These are phyloP conservation scores for Lojkania enalia DNA, from an alignment of 2,329 filamentous ascomycete species.

Conservation along the genomic window DNA sequence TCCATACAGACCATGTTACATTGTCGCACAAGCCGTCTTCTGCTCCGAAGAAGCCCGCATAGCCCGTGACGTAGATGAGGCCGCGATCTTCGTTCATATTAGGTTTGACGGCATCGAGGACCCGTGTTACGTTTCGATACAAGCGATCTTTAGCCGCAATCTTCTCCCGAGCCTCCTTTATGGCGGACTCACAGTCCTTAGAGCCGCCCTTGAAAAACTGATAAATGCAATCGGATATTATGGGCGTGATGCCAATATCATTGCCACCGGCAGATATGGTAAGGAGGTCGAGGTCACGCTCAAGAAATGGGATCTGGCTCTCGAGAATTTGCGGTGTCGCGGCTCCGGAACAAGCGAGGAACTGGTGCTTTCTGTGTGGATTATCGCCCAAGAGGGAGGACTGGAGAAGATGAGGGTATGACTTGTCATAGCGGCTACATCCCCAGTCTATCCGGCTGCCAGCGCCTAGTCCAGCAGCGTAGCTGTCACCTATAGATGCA, in stretches of 20 bases:
- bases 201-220: constrained; percentile 33
- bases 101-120: constrained; percentile 24
- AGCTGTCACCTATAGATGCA: constrained; percentile 38
- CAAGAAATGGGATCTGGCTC: constrained; percentile 26
- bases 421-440: constrained; percentile 32
- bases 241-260: constrained; percentile 31
- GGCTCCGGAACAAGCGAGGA: constrained; percentile 36
- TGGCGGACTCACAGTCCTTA: constrained; percentile 26
- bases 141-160: constrained; percentile 24
- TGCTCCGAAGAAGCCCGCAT: constrained; percentile 31
- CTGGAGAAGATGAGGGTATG: constrained; percentile 33
- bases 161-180: constrained; percentile 21
- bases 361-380: constrained; percentile 26
- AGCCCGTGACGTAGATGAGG: constrained; percentile 32
- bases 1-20: constrained; percentile 37
- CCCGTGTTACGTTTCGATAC: constrained; percentile 20
- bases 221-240: constrained; percentile 36
- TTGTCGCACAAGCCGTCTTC: constrained; percentile 31
- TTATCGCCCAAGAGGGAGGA: constrained; percentile 16
- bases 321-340: constrained; percentile 28
- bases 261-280: constrained; percentile 40
- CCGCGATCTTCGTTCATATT: constrained; percentile 28
- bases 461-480: constrained; percentile 34
- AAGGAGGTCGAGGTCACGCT: constrained; percentile 27
- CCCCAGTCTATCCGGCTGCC: constrained; percentile 30